Base-by-base conservation (phyloP, 345 rosid species). In the Toxicodendron radicans region DNA sequence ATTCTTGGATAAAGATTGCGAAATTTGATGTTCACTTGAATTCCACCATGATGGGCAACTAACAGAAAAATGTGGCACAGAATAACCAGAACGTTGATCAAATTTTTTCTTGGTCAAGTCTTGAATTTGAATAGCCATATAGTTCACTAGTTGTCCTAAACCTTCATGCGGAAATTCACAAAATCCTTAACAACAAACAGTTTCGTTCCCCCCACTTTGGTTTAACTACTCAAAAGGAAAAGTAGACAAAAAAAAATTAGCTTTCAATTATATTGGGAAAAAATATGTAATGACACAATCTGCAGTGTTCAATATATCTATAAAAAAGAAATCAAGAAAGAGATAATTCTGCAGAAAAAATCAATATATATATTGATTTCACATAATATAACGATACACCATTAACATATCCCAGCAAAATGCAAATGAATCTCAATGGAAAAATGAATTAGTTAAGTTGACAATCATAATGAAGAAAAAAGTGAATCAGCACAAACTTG, bases 1-100 rank as follows among this genome's bases (percentile, higher is more conserved):
- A 63, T 61, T 75, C 75, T 71, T 83, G 64, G 74, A 73, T 33
- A 77, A 59, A 66, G 77, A 46, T 20, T 32, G 46, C 0, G 68
- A 64, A 66, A 63, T 24, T 64, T 77, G 79, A 68, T 77, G 80
- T 64, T 79, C 83, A 72, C 77, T 79, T 33, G 80, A 71, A 60
- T 51, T 59, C 86, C 88, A 81, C 86, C 85, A 72, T 12, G 76
- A 58, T 43, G 83, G 79, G 69, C 66, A 68, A 70, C 64, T 73
- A 56, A 76, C 61, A 53, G 73, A n/a, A 48, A 74, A 76, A 51
- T 70, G 66, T 12, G 82, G 57, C 74, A 76, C 21, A 17, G 80
- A 58, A 66, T 24, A 48, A 43, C 10, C 58, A 13, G 77, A 64
- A 46, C 66, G 52, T 32, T 58, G 78, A 76, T 70, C 66, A 68